phyloP scores from a whole-genome alignment of 1,284 basidiomycete genomes.

The Tilletia caries region DNA sequence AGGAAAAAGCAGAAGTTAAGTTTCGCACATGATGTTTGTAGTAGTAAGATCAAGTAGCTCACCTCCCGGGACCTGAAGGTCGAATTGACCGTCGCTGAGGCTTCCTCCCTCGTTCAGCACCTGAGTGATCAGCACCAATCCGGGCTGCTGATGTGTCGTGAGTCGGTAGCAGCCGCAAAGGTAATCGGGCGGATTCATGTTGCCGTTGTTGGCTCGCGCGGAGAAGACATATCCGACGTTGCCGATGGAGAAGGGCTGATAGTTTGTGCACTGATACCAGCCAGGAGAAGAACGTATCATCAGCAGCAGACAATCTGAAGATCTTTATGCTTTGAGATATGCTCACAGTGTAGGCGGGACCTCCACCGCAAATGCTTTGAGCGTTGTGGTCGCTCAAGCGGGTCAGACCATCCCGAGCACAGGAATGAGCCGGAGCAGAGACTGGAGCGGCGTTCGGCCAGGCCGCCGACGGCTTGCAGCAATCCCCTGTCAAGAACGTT shows the following conservation, averaged over 20 bases:
- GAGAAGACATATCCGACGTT: neutral
- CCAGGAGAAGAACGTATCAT: too few species aligned
- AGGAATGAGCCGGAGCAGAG: neutral
- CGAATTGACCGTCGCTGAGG: neutral
- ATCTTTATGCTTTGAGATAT: neutral
- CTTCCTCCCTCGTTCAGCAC: neutral
- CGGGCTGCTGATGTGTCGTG: neutral
- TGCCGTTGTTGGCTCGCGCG: neutral
- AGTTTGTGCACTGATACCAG: neutral
- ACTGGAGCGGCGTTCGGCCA: neutral
- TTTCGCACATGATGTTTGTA: neutral
- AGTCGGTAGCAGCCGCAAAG: neutral
- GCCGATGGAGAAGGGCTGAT: neutral
- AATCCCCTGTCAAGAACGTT: neutral
- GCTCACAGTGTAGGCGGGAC: neutral
- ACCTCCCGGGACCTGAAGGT: neutral
- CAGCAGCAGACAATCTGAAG: neutral
- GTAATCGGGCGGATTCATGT: neutral
- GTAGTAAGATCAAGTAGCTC: neutral
- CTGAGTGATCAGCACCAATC: neutral
- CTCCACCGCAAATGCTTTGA: neutral
- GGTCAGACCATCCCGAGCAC: neutral
- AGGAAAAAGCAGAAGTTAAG: neutral
- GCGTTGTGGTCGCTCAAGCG: neutral
- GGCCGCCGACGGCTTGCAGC: conserved; percentile 3